Conservation (phyloP, 768 basidiomycete species). For the Tricholoma sp. region DNA sequence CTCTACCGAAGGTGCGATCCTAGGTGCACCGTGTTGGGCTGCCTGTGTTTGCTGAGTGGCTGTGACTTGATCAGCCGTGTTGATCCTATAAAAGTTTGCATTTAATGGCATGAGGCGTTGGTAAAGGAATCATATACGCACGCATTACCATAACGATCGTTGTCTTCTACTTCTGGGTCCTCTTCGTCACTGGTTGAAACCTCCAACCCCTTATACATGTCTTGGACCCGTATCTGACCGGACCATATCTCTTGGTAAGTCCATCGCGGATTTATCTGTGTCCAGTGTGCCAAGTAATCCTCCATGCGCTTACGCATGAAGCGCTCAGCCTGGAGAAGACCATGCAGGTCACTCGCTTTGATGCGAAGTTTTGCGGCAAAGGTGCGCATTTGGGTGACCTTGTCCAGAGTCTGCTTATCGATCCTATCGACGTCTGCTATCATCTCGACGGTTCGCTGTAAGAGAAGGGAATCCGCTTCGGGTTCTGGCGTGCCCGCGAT, state of each 20-base stretch:
- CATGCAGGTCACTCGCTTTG: conserved; percentile 7
- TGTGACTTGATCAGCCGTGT: not conserved
- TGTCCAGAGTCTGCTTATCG: conserved; percentile 5
- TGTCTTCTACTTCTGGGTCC: not conserved
- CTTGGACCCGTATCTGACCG: conserved; percentile 6
- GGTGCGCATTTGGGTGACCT: conserved; percentile 5
- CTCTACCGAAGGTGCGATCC: not conserved
- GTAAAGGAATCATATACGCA: not conserved
- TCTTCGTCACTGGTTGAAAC: conserved; percentile 14
- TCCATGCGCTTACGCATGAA: conserved; percentile 12
- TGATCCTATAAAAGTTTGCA: too few species aligned
- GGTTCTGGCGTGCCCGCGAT: conserved; percentile 8
- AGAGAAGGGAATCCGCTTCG: conserved; percentile 9
- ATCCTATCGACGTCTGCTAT: conserved; percentile 11
- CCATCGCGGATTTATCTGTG: conserved; percentile 8
- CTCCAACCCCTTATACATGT: conserved; percentile 5
- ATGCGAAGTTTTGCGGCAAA: conserved; percentile 6
- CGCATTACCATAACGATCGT: not conserved
- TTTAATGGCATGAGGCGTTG: not conserved
- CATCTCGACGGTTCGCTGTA: conserved; percentile 10
- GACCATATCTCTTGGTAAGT: conserved; percentile 16
- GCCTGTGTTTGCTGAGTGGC: not conserved
- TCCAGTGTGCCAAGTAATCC: conserved; percentile 14
- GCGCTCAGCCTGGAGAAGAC: conserved; percentile 11
- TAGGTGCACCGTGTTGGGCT: not conserved